Evolutionary conservation across 2,329 filamentous ascomycete species (phyloP).

Genomic region (Clarireedia homoeocarpa): DNA sequence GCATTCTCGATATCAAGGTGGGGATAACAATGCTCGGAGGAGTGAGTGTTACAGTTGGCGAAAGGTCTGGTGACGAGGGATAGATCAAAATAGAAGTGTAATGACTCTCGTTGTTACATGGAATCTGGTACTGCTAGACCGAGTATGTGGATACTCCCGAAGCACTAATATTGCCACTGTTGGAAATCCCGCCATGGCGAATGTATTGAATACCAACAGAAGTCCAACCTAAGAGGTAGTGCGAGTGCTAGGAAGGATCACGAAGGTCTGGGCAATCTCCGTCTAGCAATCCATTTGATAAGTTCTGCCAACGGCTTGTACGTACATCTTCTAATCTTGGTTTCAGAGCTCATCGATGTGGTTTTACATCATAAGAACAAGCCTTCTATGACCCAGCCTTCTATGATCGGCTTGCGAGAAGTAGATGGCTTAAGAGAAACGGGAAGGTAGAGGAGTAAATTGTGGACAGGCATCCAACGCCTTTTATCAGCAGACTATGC

Average conservation of each 20-base stretch:
- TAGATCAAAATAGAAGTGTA: neutral
- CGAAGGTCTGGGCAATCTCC: neutral
- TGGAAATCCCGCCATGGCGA: neutral
- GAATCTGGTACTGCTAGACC: neutral
- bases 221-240: neutral
- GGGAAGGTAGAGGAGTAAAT: constrained; percentile 4
- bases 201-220: neutral
- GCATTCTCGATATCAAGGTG: neutral
- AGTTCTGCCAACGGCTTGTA: neutral
- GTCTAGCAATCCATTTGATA: neutral
- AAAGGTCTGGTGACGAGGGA: neutral
- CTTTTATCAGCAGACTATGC: constrained; percentile 5
- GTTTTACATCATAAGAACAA: neutral
- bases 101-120: neutral
- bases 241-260: neutral
- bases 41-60: neutral
- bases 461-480: neutral
- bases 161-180: too few relatives aligned
- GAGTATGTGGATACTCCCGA: neutral
- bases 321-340: neutral
- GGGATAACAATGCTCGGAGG: neutral
- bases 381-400: neutral
- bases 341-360: neutral
- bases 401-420: neutral
- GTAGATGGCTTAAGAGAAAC: neutral